Percentiles rank a stretch among this genome's conserved stretches.
phyloP scores from a whole-genome alignment of 1,284 basidiomycete genomes.

The Cutaneotrichosporon cutaneum region DNA sequence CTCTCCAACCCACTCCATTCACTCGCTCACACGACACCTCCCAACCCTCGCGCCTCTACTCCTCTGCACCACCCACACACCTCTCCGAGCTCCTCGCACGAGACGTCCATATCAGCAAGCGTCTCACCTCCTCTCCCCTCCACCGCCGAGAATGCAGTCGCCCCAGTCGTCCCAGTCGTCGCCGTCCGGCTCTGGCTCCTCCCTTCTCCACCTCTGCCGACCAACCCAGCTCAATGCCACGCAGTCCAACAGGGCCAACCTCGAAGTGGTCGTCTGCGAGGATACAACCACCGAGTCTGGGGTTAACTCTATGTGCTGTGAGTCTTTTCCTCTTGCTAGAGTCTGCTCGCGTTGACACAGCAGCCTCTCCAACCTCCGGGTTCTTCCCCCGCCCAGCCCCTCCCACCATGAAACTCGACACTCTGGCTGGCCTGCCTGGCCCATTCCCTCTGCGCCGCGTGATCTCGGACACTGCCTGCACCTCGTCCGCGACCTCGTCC shows the following conservation, averaged over 20 bases:
- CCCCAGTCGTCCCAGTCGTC: constrained; percentile 10
- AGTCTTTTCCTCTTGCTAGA: background rate
- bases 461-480: background rate
- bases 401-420: constrained; percentile 20
- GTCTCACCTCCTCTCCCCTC: constrained; percentile 22
- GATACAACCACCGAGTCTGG: constrained; percentile 8
- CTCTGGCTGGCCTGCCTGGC: background rate
- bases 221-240: constrained; percentile 28
- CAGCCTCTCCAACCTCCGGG: constrained; percentile 21
- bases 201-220: constrained; percentile 42
- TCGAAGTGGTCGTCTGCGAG: constrained; percentile 16
- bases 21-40: no score
- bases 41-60: background rate
- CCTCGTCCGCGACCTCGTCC: constrained; percentile 7
- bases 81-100: background rate
- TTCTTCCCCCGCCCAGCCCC: constrained; percentile 21
- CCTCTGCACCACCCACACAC: background rate
- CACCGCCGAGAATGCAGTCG: background rate
- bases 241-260: background rate
- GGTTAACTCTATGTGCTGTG: constrained; percentile 16
- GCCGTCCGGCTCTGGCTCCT: constrained; percentile 33
- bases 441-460: constrained; percentile 5
- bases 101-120: background rate
- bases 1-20: no score
- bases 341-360: background rate